These are phyloP conservation scores for Arabidopsis arenosa DNA, from an alignment of 345 rosid genomes.

Conservation along the genomic window DNA sequence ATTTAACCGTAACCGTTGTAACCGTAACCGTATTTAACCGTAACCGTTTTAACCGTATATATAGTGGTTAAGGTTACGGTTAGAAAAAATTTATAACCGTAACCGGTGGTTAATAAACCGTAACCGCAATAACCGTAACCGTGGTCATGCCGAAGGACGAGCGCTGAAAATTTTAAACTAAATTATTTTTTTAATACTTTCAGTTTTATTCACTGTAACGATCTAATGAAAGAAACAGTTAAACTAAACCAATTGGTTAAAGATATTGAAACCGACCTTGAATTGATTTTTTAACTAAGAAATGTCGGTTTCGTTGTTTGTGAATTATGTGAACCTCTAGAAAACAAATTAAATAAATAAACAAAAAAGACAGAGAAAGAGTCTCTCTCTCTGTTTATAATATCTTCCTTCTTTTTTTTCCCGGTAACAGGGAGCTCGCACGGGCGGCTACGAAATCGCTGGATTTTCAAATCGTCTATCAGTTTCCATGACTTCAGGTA, in stretches of 20 bases:
- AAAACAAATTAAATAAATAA: conserved; percentile 2
- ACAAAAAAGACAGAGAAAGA: neutral
- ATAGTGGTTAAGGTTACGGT: too few species aligned
- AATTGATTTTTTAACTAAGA: neutral
- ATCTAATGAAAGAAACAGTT: neutral
- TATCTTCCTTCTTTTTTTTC: conserved; percentile 4
- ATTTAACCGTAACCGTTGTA: too few species aligned
- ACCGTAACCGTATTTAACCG: too few species aligned
- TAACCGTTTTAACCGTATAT: too few species aligned
- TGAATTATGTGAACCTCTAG: conserved; percentile 19
- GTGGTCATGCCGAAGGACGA: too few species aligned
- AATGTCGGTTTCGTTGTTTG: conserved; percentile 35
- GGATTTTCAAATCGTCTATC: conserved; percentile 9
- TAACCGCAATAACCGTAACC: too few species aligned
- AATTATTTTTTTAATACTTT: too few species aligned
- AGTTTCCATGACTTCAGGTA: conserved; percentile 46
- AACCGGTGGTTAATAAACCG: too few species aligned
- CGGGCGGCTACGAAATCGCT: conserved; percentile 33
- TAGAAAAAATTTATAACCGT: too few species aligned
- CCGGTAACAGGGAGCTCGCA: conserved; percentile 38
- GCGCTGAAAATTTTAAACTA: too few species aligned
- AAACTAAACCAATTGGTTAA: conserved; percentile 24
- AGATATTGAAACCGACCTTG: conserved; percentile 14
- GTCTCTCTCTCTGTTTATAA: conserved; percentile 8
- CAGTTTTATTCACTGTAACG: too few species aligned